Evolutionary conservation across 2,329 filamentous ascomycete genomes (phyloP).

Genomic region (Pyrenophora tritici-repentis): DNA sequence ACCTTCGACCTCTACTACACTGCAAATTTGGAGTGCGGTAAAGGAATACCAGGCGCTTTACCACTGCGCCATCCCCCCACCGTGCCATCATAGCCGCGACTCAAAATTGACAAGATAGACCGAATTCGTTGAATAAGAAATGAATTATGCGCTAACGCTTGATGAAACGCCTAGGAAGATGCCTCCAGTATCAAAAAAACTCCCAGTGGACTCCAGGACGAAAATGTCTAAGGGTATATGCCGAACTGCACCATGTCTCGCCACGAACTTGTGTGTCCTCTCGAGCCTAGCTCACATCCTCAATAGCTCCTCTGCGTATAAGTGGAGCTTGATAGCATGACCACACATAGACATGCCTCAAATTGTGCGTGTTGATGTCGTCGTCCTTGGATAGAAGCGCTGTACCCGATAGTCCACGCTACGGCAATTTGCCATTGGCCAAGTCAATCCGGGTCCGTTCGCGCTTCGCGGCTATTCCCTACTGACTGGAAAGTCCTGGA

Average conservation of each 20-base stretch:
- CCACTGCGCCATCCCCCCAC: too few relatives aligned
- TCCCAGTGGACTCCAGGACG: background rate
- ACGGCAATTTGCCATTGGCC: background rate
- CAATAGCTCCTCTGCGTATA: background rate
- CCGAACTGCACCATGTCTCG: background rate
- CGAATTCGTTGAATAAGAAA: too few relatives aligned
- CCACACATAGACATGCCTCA: background rate
- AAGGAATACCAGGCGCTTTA: too few relatives aligned
- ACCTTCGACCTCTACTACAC: too few relatives aligned
- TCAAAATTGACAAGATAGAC: too few relatives aligned
- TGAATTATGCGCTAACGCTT: slow-evolving; percentile 10
- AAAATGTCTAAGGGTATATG: background rate
- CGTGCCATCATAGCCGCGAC: too few relatives aligned
- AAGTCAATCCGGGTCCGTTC: background rate
- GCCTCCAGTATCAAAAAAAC: background rate
- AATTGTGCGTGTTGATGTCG: background rate
- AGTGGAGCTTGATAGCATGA: background rate
- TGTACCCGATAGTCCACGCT: background rate
- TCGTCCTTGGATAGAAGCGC: background rate
- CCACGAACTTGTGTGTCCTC: background rate
- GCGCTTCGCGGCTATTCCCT: background rate
- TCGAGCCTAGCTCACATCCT: background rate
- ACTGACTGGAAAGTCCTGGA: background rate
- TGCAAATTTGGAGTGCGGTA: too few relatives aligned
- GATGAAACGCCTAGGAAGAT: slow-evolving; percentile 6